Evolutionary conservation across 768 basidiomycete species (phyloP).

Genomic region (Lyophyllum decastes): DNA sequence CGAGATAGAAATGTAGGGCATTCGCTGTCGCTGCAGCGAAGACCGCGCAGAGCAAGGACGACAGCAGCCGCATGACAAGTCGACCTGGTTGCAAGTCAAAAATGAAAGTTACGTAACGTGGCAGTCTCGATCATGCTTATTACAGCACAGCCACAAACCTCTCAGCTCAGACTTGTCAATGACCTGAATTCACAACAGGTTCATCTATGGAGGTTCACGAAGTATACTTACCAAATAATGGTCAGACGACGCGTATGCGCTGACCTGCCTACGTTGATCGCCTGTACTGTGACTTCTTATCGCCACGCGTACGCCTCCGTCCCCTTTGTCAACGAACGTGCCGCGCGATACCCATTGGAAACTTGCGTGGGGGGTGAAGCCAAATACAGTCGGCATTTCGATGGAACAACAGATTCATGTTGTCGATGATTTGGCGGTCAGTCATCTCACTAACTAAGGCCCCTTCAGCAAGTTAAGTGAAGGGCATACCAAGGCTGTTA

Average conservation of each 20-base stretch:
- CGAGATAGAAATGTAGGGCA: conserved; percentile 96
- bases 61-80: conserved; percentile 27
- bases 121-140: background rate
- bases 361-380: conserved; percentile 22
- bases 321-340: background rate
- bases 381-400: conserved; percentile 7
- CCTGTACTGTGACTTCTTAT: conserved; percentile 18
- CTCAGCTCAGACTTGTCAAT: no score
- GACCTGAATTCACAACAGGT: background rate
- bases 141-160: background rate
- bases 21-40: conserved; percentile 47
- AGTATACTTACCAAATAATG: conserved; percentile 2
- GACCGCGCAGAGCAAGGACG: conserved; percentile 35
- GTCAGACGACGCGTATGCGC: background rate
- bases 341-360: conserved; percentile 22
- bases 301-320: conserved; percentile 8
- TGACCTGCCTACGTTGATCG: conserved; percentile 19
- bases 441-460: conserved; percentile 29
- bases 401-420: conserved; percentile 23
- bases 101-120: background rate
- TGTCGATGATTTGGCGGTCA: conserved; percentile 15
- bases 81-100: background rate
- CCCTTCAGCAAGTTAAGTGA: conserved; percentile 21
- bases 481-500: conserved; percentile 1
- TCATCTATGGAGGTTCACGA: background rate